Conservation (phyloP, 2,329 filamentous ascomycete species). For the Blumeriella jaapii region DNA sequence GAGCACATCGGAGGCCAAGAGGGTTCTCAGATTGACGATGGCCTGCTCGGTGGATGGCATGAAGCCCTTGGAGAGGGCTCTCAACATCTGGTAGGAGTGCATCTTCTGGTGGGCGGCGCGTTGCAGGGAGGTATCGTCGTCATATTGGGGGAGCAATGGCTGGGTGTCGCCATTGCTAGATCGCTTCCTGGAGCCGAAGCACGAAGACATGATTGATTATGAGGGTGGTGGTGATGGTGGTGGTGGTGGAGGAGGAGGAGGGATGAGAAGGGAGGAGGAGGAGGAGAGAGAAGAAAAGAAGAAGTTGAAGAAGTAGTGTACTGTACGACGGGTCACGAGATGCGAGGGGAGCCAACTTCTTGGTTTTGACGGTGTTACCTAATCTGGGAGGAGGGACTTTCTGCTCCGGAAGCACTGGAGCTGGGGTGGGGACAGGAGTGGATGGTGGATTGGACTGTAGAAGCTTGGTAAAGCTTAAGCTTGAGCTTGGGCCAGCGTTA, state of each 20-base stretch:
- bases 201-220: constrained; percentile 23
- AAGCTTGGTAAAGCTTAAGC: no score
- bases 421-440: no score
- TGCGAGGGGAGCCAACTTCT: no score
- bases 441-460: no score
- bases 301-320: no score
- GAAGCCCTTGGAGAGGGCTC: constrained; percentile 70
- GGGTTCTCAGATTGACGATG: constrained; percentile 66
- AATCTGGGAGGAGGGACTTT: no score
- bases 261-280: neutral
- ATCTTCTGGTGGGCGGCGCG: constrained; percentile 75
- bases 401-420: no score
- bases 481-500: no score
- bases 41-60: constrained; percentile 86
- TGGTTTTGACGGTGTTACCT: no score
- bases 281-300: no score
- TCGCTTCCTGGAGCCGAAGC: constrained; percentile 25
- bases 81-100: constrained; percentile 84
- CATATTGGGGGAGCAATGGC: constrained; percentile 72
- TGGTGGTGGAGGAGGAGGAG: neutral
- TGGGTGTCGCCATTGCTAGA: constrained; percentile 29
- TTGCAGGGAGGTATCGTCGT: constrained; percentile 71
- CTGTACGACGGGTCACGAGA: no score
- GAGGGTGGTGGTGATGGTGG: neutral
- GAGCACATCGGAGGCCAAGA: constrained; percentile 67